Conservation (phyloP, 768 basidiomycete genomes). For the Calvatia gigantea region DNA sequence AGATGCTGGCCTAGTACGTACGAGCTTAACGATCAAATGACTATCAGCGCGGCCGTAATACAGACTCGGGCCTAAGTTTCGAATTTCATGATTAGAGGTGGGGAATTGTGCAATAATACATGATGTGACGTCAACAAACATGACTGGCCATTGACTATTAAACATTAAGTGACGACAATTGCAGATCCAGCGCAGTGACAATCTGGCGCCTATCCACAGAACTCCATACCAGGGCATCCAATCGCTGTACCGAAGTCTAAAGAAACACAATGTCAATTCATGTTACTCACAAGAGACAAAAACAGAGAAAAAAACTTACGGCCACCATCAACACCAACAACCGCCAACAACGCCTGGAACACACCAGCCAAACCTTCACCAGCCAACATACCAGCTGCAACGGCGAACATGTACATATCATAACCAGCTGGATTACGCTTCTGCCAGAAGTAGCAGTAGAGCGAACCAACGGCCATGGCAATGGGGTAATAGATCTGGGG, state of each 20-base stretch:
- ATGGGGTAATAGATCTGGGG: conserved; percentile 47
- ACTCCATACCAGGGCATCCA: conserved; percentile 50
- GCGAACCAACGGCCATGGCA: conserved; percentile 49
- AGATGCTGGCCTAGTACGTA: too few species aligned
- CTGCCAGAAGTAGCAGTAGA: conserved; percentile 46
- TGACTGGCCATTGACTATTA: not conserved
- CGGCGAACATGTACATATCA: conserved; percentile 59
- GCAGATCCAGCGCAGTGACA: too few species aligned
- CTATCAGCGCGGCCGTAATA: too few species aligned
- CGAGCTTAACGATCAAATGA: too few species aligned
- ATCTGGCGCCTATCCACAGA: conserved; percentile 49
- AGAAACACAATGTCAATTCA: not conserved
- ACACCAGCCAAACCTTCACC: conserved; percentile 64
- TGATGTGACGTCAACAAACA: not conserved
- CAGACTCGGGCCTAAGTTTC: too few species aligned
- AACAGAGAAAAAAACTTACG: conserved; percentile 29
- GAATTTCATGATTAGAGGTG: too few species aligned
- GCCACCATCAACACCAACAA: conserved; percentile 47
- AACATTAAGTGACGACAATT: not conserved
- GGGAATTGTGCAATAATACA: not conserved
- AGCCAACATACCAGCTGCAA: conserved; percentile 51
- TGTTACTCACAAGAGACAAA: not conserved
- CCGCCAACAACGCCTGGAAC: conserved; percentile 51
- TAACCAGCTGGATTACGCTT: conserved; percentile 37
- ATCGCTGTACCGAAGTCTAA: conserved; percentile 46